These are phyloP conservation scores for Monilinia laxa DNA, from an alignment of 2,329 filamentous ascomycete genomes.

Conservation along the genomic window DNA sequence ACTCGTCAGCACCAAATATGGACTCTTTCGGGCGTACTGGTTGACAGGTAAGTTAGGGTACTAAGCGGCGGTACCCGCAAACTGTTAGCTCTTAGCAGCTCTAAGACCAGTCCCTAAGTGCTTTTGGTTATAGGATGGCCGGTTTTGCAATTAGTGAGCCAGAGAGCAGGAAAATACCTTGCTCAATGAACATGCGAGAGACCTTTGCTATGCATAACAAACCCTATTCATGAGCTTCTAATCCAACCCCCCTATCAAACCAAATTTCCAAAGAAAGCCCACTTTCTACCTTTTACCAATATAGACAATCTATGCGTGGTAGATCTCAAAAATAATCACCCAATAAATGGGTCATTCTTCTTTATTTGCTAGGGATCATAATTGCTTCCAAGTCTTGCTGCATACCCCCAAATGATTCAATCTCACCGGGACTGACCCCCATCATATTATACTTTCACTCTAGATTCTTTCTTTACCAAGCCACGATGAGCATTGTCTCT, in stretches of 20 bases:
- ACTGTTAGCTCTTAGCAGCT: constrained; percentile 12
- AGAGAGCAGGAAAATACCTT: constrained; percentile 20
- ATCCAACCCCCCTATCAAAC: background rate
- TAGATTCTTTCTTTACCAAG: constrained; percentile 10
- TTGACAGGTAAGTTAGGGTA: constrained; percentile 16
- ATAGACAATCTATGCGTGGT: constrained; percentile 18
- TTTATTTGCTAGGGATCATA: constrained; percentile 2
- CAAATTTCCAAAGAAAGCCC: constrained; percentile 5
- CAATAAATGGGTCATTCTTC: constrained; percentile 20
- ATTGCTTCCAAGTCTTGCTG: constrained; percentile 8
- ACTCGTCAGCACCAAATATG: constrained; percentile 25
- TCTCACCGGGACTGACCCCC: constrained; percentile 17
- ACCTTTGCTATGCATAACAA: constrained; percentile 17
- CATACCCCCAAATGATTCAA: constrained; percentile 10
- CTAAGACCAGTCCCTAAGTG: constrained; percentile 1
- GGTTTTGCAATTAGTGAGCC: background rate
- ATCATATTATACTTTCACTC: constrained; percentile 3
- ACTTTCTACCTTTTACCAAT: constrained; percentile 15
- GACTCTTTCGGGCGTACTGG: constrained; percentile 17
- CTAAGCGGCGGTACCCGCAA: constrained; percentile 21
- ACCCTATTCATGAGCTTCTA: constrained; percentile 12
- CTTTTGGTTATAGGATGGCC: background rate
- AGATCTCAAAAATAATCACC: constrained; percentile 24
- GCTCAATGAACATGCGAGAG: constrained; percentile 9
- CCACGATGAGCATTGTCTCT: constrained; percentile 19